phyloP scores from a whole-genome alignment of 148 eudicot species.

The Silene conica region DNA sequence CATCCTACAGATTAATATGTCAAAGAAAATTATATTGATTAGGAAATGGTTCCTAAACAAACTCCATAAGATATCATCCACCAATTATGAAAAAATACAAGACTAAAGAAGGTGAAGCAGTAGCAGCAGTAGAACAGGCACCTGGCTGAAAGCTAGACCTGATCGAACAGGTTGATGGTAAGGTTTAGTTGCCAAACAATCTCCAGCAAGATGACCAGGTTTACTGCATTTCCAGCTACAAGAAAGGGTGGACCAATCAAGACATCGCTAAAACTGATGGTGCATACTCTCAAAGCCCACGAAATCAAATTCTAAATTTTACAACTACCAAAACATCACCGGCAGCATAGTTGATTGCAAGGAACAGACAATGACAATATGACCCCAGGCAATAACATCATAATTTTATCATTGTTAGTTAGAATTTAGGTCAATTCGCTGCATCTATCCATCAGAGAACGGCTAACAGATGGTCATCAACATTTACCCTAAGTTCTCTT shows the following conservation, averaged over 20 bases:
- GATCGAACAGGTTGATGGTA: slow-evolving; percentile 22
- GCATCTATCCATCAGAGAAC: too few species aligned
- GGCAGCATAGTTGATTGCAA: slow-evolving; percentile 3
- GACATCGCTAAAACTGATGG: neutral
- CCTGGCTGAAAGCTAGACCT: slow-evolving; percentile 32
- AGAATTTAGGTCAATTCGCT: too few species aligned
- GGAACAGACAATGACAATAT: neutral
- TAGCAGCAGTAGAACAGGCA: slow-evolving; percentile 6
- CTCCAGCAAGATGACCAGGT: slow-evolving; percentile 88
- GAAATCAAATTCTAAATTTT: neutral
- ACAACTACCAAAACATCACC: neutral
- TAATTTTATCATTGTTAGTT: too few species aligned
- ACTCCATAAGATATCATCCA: neutral
- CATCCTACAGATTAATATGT: slow-evolving; percentile 32
- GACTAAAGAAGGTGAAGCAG: slow-evolving; percentile 4
- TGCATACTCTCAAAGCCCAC: neutral
- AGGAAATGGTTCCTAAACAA: neutral
- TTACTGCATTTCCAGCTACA: slow-evolving; percentile 81
- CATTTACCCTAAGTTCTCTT: too few species aligned
- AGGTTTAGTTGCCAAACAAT: slow-evolving; percentile 51
- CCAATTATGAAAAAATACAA: neutral
- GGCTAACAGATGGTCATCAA: too few species aligned
- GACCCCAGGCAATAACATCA: neutral
- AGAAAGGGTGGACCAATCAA: slow-evolving; percentile 7
- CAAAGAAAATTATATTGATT: neutral